A percentile compares a stretch with the other conserved stretches of the same genome.
Conservation (phyloP, 208 protist species). For the Blastocrithidia nonstop region DNA sequence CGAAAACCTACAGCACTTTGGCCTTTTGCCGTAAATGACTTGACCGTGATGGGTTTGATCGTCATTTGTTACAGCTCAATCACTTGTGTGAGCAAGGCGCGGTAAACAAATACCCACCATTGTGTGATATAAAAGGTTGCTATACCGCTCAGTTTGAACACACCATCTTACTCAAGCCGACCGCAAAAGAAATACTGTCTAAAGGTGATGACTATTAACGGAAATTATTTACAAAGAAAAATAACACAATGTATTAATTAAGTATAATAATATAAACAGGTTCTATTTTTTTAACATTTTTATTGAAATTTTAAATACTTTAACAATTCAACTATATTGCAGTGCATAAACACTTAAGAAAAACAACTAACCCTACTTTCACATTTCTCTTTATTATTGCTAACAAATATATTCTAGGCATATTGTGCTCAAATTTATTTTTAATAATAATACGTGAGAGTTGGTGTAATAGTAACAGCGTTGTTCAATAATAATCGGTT, state of each 20-base stretch:
- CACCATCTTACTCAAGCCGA: conserved; percentile 90
- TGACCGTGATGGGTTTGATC: conserved; percentile 86
- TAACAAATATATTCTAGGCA: too few relatives aligned
- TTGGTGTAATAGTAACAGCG: too few relatives aligned
- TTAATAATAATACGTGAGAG: too few relatives aligned
- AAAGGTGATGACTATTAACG: conserved; percentile 93
- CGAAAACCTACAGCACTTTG: conserved; percentile 90
- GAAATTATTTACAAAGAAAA: neutral
- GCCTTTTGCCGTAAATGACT: conserved; percentile 97
- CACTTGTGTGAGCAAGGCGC: conserved; percentile 77
- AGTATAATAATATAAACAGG: conserved; percentile 3
- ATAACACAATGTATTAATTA: neutral
- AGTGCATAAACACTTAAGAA: neutral
- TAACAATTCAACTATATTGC: neutral
- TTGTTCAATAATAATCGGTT: too few relatives aligned
- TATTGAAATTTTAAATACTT: neutral
- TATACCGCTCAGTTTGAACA: conserved; percentile 98
- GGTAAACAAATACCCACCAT: conserved; percentile 92
- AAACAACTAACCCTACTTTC: neutral
- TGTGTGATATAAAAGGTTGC: conserved; percentile 92
- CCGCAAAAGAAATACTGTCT: conserved; percentile 93
- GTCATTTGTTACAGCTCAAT: conserved; percentile 81
- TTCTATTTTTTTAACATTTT: conserved; percentile 5
- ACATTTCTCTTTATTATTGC: too few relatives aligned
- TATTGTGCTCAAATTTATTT: too few relatives aligned